These are phyloP conservation scores for Breviolum minutum DNA, from an alignment of 73 alveolate species.

Conservation along the genomic window DNA sequence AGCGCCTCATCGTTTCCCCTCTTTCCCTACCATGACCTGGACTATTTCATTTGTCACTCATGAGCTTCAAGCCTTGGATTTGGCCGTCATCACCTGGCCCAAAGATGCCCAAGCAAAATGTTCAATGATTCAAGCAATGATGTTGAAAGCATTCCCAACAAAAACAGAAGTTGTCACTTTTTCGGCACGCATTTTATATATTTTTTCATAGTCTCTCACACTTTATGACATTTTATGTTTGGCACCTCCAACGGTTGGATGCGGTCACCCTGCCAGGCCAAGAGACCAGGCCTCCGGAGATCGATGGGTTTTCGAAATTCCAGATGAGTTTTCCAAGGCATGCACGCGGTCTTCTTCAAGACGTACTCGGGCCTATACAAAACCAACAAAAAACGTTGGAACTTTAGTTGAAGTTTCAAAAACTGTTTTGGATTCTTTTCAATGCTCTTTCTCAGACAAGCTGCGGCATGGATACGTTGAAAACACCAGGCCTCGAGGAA, in stretches of 20 bases:
- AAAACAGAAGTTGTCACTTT: too few relatives aligned
- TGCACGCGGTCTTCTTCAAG: conserved; percentile 33
- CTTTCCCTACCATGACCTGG: neutral
- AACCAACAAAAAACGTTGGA: neutral
- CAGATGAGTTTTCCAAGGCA: neutral
- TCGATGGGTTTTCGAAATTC: neutral
- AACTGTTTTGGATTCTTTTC: too few relatives aligned
- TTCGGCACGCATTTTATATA: too few relatives aligned
- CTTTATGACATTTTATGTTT: too few relatives aligned
- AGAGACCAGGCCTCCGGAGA: conserved; percentile 56
- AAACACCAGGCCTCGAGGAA: conserved; percentile 55
- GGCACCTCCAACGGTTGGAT: conserved; percentile 52
- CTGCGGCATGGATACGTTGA: conserved; percentile 70
- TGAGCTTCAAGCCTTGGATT: conserved; percentile 33
- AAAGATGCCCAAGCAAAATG: neutral
- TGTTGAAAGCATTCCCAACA: too few relatives aligned
- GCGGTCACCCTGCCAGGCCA: conserved; percentile 93
- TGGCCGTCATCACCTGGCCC: conserved; percentile 70
- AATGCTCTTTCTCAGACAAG: neutral
- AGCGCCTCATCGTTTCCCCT: neutral
- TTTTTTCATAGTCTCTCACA: too few relatives aligned
- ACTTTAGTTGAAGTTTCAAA: neutral
- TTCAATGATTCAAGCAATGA: too few relatives aligned
- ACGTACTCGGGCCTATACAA: conserved; percentile 20
- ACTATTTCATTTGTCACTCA: neutral